A percentile compares a stretch with the other conserved stretches of the same genome.
Evolutionary conservation across 345 rosid species (phyloP).

Genomic region (Limnanthes douglasii): DNA sequence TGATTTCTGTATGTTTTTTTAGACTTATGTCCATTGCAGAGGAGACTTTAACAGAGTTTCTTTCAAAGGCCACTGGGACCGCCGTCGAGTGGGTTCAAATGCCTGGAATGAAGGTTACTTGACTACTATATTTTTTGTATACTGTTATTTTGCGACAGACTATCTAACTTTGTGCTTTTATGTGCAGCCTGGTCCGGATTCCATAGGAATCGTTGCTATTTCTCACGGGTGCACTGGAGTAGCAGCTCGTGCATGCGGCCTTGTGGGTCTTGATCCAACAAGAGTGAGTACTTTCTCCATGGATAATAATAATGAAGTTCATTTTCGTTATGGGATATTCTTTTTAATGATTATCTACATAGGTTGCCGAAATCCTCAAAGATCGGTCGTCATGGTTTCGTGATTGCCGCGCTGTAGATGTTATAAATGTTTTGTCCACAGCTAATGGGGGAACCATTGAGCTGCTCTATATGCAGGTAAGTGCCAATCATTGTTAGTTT

Average conservation of each 20-base stretch:
- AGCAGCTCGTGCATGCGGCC: conserved; percentile 99
- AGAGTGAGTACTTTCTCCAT: conserved; percentile 43
- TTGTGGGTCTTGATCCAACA: conserved; percentile 95
- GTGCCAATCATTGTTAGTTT: not conserved
- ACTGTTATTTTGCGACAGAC: not conserved
- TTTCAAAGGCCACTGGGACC: conserved; percentile 99
- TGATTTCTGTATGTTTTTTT: conserved; percentile 1
- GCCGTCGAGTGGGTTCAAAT: conserved; percentile 99
- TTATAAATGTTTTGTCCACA: conserved; percentile 71
- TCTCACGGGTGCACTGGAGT: conserved; percentile 97
- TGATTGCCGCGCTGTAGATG: conserved; percentile 89
- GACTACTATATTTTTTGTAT: not conserved
- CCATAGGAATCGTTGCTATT: conserved; percentile 99
- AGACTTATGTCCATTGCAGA: conserved; percentile 90
- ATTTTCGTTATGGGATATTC: not conserved
- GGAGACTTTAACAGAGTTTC: conserved; percentile 99
- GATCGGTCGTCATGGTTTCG: conserved; percentile 87
- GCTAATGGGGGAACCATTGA: conserved; percentile 96
- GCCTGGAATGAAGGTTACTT: conserved; percentile 87
- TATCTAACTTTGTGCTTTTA: conserved; percentile 2
- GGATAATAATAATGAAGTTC: no score
- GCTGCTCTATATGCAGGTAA: conserved; percentile 91
- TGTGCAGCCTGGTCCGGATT: conserved; percentile 99
- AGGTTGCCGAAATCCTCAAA: conserved; percentile 98
- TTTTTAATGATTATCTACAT: no score